Base-by-base conservation (phyloP, 2,329 filamentous ascomycete genomes). In the Rasamsonia emersonii region DNA sequence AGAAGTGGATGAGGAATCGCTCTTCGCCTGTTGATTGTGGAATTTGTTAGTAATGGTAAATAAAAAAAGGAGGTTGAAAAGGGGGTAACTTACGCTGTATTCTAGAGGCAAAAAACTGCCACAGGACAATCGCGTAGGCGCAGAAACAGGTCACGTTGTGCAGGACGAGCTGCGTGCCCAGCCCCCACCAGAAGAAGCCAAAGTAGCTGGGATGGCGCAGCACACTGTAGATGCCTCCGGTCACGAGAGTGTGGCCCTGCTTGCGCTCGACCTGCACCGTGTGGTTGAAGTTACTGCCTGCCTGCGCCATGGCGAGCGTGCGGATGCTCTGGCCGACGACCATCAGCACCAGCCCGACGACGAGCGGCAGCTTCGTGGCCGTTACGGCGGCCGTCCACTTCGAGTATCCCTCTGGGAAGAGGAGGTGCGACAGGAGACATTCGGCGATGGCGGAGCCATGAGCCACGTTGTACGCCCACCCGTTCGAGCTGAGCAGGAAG, bases 101-200 rank as follows among this genome's bases (percentile, higher is more conserved):
- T 38, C 91, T 68, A 9, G 56, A 62, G 10, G 67, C 70, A 54
- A 98, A 98, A 58, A 98, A 98, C 38, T 65, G 70, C 85, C 85
- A 95, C 44, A 98, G 58, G 10, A 93, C 81, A 5, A 71, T 56
- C 0, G 75, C 61, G 64, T 93, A 96, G 2, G 62, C 82, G 5
- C 79, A 44, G 36, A 93, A 76, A 54, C 86, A 93, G 2, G 93
- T 43, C 6, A 73, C 61, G 59, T 98, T 98, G 11, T 89, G 89
- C 42, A 95, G 68, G 33, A 93, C 76, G 25, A 96, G 53, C 67
- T 98, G 91, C 9, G 88, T 94, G 4, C 91, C 91, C n/a, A 96
- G 52, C 0, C 84, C 86, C 89, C 89, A 98, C 78, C 86, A 96
- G 61, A 94, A 98, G 65, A 95, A 98, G 3, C 89, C 91, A 64